Base-by-base conservation (phyloP, 2,329 filamentous ascomycete genomes). In the Ilyonectria robusta region DNA sequence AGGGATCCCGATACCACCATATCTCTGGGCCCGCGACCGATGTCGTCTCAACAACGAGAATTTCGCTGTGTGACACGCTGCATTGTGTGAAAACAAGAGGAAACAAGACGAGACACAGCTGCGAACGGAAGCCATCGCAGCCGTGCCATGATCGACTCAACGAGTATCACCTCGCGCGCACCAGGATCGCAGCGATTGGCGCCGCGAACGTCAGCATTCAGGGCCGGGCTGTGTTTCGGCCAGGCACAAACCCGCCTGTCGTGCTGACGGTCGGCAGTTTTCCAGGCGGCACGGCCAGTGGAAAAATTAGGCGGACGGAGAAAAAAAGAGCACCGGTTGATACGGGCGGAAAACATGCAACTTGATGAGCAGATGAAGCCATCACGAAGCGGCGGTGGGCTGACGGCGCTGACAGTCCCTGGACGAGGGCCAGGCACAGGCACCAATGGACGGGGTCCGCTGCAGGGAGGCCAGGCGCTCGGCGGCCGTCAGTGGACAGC, bases 361-460 rank as follows among this genome's bases (percentile, higher is more conserved):
- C 21, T 53, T 21, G 19, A 21, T 4, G 19, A 13, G 23, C 40
- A 62, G 68, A 75, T 75, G 73, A 75, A 75, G 73, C 73, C 72
- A 75, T 75, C 73, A 58, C 70, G 69, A 75, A 66, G 65, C 70
- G 35, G 48, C 56, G 26, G 65, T 75, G 72, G 62, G 72, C 73
- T 76, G 72, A 68, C 66, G n/a, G 44, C 5, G 26, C 26, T 26
- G 5, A 26, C 6, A 26, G 26, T 26, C 23, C 58, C 15, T 26
- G 33, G 50, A 31, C 40, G 47, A 47, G 26, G 26, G 29, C 29
- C 46, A 31, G 47, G 54, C 50, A 47, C n/a, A 47, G 56, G 54
- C 46, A 26, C 57, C 62, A 56, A 67, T 61, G 21, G 29, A 33
- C 19, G 23, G 21, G 42, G 19, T 10, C 17, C 50, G 31, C n/a